These are phyloP conservation scores for Flaveria trinervia DNA, from an alignment of 129 eudicot genomes.

Conservation along the genomic window DNA sequence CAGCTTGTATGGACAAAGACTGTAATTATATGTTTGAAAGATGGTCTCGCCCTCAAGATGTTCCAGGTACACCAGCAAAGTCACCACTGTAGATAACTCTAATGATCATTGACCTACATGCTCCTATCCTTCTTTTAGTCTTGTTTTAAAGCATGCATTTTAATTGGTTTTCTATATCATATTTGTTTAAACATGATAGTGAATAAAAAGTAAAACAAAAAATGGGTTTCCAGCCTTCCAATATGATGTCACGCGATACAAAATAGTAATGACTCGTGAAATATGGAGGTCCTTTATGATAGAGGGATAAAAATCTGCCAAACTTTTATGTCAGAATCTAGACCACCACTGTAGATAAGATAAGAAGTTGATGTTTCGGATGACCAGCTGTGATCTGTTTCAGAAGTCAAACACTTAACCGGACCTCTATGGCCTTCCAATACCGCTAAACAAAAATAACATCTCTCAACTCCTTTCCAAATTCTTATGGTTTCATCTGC, in stretches of 20 bases:
- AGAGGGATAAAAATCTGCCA: constrained; percentile 52
- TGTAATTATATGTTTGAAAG: too few relatives aligned
- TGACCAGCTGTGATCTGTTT: constrained; percentile 29
- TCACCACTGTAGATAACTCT: too few relatives aligned
- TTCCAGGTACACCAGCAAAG: too few relatives aligned
- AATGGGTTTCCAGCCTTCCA: not conserved
- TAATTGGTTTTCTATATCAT: too few relatives aligned
- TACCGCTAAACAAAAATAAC: constrained; percentile 53
- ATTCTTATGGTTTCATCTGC: constrained; percentile 62
- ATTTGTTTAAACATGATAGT: too few relatives aligned
- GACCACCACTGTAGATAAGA: constrained; percentile 59
- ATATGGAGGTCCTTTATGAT: constrained; percentile 22
- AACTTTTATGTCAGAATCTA: constrained; percentile 57
- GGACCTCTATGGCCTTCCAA: constrained; percentile 69
- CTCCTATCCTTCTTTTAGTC: too few relatives aligned
- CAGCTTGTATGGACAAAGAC: too few relatives aligned
- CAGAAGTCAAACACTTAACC: constrained; percentile 55
- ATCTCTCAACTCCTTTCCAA: constrained; percentile 47
- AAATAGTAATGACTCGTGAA: not conserved
- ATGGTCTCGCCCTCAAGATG: too few relatives aligned
- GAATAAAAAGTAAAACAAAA: too few relatives aligned
- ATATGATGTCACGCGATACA: not conserved
- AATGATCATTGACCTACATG: too few relatives aligned
- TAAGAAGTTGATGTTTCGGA: constrained; percentile 44
- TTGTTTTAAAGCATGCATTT: too few relatives aligned